Conservation (phyloP, 2,329 filamentous ascomycete genomes). For the Microdochium paspali region DNA sequence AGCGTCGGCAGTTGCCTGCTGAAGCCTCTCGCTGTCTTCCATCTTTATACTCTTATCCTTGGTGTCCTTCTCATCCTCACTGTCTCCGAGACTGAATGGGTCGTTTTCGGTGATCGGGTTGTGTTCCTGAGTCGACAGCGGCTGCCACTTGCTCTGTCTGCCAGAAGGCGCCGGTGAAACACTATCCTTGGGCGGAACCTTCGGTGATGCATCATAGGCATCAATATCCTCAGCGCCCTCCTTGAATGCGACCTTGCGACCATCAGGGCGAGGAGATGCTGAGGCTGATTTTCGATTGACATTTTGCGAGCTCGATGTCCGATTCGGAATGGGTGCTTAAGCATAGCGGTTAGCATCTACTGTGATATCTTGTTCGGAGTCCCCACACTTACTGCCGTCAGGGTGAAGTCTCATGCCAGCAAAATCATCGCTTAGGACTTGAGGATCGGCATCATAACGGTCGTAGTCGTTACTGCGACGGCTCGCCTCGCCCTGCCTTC, state of each 20-base stretch:
- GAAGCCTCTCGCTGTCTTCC: constrained; percentile 51
- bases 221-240: constrained; percentile 70
- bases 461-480: constrained; percentile 79
- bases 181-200: constrained; percentile 40
- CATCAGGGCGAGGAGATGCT: constrained; percentile 39
- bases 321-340: neutral
- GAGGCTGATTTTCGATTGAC: constrained; percentile 58
- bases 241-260: constrained; percentile 47
- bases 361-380: neutral
- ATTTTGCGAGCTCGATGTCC: constrained; percentile 60
- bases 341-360: constrained; percentile 30
- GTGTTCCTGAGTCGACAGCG: constrained; percentile 75
- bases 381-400: constrained; percentile 47
- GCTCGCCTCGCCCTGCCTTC: constrained; percentile 47
- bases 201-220: constrained; percentile 60
- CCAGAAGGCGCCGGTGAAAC: constrained; percentile 30
- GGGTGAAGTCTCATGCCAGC: constrained; percentile 54
- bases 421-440: constrained; percentile 86
- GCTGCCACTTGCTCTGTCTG: constrained; percentile 95
- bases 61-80: constrained; percentile 78
- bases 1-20: constrained; percentile 54
- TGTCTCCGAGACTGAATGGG: constrained; percentile 92
- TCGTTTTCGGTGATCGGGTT: constrained; percentile 84
- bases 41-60: constrained; percentile 50
- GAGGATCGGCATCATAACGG: constrained; percentile 89